Percentiles rank a stretch among this genome's conserved stretches.
Conservation (phyloP, 2,329 filamentous ascomycete species). For the Nannizziopsis arthrosporioides region DNA sequence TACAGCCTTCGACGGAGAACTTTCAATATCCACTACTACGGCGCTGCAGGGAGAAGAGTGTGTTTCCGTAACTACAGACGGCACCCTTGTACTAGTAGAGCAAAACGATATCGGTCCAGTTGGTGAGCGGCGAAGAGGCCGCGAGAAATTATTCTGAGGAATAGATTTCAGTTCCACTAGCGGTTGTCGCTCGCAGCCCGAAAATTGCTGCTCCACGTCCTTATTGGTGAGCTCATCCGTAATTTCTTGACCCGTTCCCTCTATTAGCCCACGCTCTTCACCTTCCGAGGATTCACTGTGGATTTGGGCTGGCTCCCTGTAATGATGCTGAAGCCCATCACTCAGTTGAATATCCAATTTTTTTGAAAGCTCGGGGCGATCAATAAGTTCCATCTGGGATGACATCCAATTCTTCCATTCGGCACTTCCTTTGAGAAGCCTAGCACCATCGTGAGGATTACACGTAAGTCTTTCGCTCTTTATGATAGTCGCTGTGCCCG, state of each 20-base stretch:
- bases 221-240: not conserved
- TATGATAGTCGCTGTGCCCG: constrained; percentile 19
- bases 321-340: constrained; percentile 17
- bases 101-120: constrained; percentile 12
- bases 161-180: constrained; percentile 12
- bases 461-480: constrained; percentile 13
- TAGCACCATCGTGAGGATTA: constrained; percentile 6
- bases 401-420: constrained; percentile 21
- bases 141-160: constrained; percentile 17
- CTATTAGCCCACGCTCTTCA: not conserved
- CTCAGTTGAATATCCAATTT: not conserved
- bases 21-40: not conserved
- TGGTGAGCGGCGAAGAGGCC: constrained; percentile 15
- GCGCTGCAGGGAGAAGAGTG: constrained; percentile 8
- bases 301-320: constrained; percentile 23
- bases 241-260: not conserved
- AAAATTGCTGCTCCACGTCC: not conserved
- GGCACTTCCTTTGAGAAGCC: constrained; percentile 10
- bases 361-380: constrained; percentile 1
- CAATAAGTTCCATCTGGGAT: constrained; percentile 18
- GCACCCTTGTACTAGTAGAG: constrained; percentile 11
- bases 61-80: constrained; percentile 7
- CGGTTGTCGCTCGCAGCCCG: not conserved
- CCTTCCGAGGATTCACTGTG: constrained; percentile 12
- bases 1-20: not conserved